These are phyloP conservation scores for Annona squamosa DNA, from an alignment of 164 flowering plant genomes.

Conservation along the genomic window DNA sequence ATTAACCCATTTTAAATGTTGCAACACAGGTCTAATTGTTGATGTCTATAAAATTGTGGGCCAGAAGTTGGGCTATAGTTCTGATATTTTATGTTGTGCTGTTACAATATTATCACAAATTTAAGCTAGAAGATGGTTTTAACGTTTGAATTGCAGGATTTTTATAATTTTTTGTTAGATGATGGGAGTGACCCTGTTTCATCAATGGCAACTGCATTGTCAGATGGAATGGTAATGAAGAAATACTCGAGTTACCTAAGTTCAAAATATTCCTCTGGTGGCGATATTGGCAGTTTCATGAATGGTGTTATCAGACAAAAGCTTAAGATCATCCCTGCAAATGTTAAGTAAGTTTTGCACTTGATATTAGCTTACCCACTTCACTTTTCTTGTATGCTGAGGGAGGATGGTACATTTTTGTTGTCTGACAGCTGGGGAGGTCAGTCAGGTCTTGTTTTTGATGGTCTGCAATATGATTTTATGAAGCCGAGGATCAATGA, in stretches of 20 bases:
- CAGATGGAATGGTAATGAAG: conserved; percentile 17
- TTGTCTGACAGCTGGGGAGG: conserved; percentile 62
- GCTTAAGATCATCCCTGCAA: conserved; percentile 59
- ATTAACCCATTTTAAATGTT: no score
- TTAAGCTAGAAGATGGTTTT: neutral
- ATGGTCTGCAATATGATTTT: conserved; percentile 49
- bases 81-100: no score
- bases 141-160: conserved; percentile 43
- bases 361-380: no score
- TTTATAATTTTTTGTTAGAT: conserved; percentile 79
- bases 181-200: conserved; percentile 35
- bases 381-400: neutral
- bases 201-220: conserved; percentile 15
- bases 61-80: no score
- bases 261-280: conserved; percentile 26
- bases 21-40: no score
- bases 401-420: neutral
- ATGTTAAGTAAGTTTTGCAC: conserved; percentile 46
- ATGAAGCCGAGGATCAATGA: conserved; percentile 81
- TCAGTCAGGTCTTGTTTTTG: conserved; percentile 51
- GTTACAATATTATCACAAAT: no score
- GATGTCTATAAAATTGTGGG: no score
- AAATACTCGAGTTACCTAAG: conserved; percentile 52
- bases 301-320: conserved; percentile 57
- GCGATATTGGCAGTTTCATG: conserved; percentile 47